Percentiles rank a stretch among this genome's conserved stretches.
Evolutionary conservation across 176 grass and related monocot species (phyloP).

Genomic region (Musa troglodytarum): DNA sequence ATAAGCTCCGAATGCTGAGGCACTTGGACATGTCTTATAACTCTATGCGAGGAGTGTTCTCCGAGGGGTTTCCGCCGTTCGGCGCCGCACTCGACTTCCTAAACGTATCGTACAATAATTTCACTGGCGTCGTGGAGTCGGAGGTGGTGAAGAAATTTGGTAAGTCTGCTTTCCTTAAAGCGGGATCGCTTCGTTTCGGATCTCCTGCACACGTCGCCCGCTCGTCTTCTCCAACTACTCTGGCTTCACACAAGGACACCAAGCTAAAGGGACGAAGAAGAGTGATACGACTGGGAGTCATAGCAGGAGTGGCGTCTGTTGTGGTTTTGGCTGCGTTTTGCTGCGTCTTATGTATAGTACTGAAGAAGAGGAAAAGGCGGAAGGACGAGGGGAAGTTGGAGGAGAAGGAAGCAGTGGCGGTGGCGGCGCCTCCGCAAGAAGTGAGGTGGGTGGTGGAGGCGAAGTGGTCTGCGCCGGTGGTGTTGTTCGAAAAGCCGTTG

Average conservation of each 20-base stretch:
- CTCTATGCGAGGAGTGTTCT: constrained; percentile 40
- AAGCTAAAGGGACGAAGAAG: constrained; percentile 4
- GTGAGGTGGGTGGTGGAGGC: constrained; percentile 41
- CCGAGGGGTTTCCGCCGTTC: constrained; percentile 44
- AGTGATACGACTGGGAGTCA: constrained; percentile 8
- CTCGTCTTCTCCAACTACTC: constrained; percentile 11
- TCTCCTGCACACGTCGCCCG: background rate
- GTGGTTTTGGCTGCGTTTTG: constrained; percentile 1
- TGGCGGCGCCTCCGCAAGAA: constrained; percentile 36
- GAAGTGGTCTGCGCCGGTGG: constrained; percentile 41
- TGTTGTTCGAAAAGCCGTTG: constrained; percentile 66
- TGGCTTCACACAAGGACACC: background rate
- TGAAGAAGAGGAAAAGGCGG: background rate
- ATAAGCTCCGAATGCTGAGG: constrained; percentile 8
- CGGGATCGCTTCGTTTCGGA: constrained; percentile 32
- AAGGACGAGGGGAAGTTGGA: constrained; percentile 21
- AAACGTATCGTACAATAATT: constrained; percentile 70
- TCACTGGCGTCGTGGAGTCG: constrained; percentile 36
- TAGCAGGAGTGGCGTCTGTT: constrained; percentile 1
- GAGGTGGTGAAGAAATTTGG: constrained; percentile 42
- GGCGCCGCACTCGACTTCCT: constrained; percentile 24
- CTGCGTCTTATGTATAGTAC: constrained; percentile 16
- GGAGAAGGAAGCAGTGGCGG: constrained; percentile 1
- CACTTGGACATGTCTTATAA: constrained; percentile 49
- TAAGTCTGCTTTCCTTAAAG: constrained; percentile 33